These are phyloP conservation scores for Sugiyamaella neomexicana DNA, from an alignment of 1,139 yeast species.

Conservation along the genomic window DNA sequence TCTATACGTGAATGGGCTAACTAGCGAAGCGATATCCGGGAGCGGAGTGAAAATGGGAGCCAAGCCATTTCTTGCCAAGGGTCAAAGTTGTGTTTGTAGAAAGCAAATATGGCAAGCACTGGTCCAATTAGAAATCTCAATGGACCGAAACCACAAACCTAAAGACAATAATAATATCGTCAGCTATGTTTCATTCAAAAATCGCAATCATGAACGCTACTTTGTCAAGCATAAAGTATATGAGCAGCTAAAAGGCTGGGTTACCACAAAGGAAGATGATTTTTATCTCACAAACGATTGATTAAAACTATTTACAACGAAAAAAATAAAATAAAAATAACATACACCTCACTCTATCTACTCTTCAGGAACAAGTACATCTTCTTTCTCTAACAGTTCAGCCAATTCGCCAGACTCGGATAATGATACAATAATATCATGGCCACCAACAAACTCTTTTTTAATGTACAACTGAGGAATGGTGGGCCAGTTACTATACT, in stretches of 20 bases:
- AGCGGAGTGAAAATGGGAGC: constrained; percentile 41
- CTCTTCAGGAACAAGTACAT: constrained; percentile 78
- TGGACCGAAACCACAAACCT: neutral
- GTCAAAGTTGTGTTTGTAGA: constrained; percentile 32
- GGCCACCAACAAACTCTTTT: constrained; percentile 93
- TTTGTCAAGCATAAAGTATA: constrained; percentile 30
- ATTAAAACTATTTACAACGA: constrained; percentile 6
- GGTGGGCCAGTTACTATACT: constrained; percentile 94
- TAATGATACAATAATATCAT: constrained; percentile 92
- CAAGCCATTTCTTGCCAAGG: constrained; percentile 31
- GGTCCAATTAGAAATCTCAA: constrained; percentile 2
- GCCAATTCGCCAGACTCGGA: constrained; percentile 89
- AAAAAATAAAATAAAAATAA: neutral
- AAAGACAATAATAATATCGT: constrained; percentile 7
- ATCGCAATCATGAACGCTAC: constrained; percentile 23
- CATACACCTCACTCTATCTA: neutral
- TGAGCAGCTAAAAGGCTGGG: constrained; percentile 34
- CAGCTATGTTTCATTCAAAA: constrained; percentile 23
- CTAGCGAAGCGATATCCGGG: constrained; percentile 34
- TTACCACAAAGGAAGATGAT: constrained; percentile 35
- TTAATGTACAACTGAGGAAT: constrained; percentile 62
- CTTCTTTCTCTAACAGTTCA: constrained; percentile 74
- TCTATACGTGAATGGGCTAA: constrained; percentile 24
- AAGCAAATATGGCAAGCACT: constrained; percentile 19
- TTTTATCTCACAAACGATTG: constrained; percentile 23